Percentiles rank a stretch among this genome's conserved stretches.
Evolutionary conservation across 306 rosid genomes (phyloP).

Genomic region (Inga oerstediana): DNA sequence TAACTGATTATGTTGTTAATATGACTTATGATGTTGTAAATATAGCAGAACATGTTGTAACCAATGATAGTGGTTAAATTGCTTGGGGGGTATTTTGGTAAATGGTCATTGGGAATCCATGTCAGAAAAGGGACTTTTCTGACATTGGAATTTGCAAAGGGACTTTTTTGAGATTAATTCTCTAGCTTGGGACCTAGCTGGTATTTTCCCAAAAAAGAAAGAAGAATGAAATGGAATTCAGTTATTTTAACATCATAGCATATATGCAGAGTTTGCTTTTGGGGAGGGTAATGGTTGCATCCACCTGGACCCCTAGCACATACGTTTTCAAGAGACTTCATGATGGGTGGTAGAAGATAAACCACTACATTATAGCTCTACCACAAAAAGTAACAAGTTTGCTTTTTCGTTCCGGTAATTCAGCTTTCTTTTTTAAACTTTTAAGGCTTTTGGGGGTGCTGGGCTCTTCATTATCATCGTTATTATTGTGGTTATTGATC

Average conservation of each 20-base stretch:
- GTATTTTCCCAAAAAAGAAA: not conserved
- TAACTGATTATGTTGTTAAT: too few relatives aligned
- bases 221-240: not conserved
- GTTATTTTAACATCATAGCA: constrained; percentile 24
- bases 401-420: constrained; percentile 23
- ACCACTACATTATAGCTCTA: constrained; percentile 11
- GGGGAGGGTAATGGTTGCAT: constrained; percentile 35
- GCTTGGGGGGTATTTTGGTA: too few relatives aligned
- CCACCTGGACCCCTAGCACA: constrained; percentile 39
- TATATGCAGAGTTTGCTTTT: constrained; percentile 3
- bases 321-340: constrained; percentile 18
- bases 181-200: too few relatives aligned
- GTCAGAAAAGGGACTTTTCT: too few relatives aligned
- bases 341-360: constrained; percentile 39
- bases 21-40: too few relatives aligned
- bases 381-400: constrained; percentile 33
- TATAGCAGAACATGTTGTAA: too few relatives aligned
- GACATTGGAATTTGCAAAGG: too few relatives aligned
- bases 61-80: too few relatives aligned
- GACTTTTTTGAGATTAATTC: too few relatives aligned
- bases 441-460: constrained; percentile 1
- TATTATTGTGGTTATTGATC: constrained; percentile 49
- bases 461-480: constrained; percentile 35
- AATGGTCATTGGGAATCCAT: too few relatives aligned
- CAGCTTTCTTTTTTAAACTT: constrained; percentile 26